Percentiles rank a stretch among this genome's conserved stretches.
These are phyloP conservation scores for Hypoxylon subgilvum DNA, from an alignment of 495 filamentous ascomycete species.

Conservation along the genomic window DNA sequence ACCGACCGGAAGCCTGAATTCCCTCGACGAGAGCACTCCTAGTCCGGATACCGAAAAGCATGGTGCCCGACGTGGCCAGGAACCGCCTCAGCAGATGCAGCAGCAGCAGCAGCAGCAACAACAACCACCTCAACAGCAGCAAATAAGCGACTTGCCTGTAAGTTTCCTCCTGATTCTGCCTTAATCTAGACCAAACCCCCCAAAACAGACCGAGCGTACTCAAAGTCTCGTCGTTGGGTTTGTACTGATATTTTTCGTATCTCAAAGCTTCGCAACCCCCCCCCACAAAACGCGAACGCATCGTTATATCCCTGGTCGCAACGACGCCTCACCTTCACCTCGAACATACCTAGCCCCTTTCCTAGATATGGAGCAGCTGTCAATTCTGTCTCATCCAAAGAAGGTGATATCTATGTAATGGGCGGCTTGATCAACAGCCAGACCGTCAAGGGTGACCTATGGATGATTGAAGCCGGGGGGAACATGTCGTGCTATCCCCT, in stretches of 20 bases:
- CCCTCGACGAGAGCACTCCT: slow-evolving; percentile 53
- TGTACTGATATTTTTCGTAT: slow-evolving; percentile 21
- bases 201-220: too few species aligned
- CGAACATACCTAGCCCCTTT: slow-evolving; percentile 84
- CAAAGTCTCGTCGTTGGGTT: background rate
- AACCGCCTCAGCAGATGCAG: slow-evolving; percentile 34
- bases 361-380: slow-evolving; percentile 97
- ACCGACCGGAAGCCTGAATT: slow-evolving; percentile 63
- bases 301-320: slow-evolving; percentile 96
- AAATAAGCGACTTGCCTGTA: slow-evolving; percentile 57
- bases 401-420: slow-evolving; percentile 98
- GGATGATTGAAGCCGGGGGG: slow-evolving; percentile 94
- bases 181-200: background rate
- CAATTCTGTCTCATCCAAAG: slow-evolving; percentile 89
- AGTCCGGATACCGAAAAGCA: slow-evolving; percentile 58
- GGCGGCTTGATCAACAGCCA: slow-evolving; percentile 92
- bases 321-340: slow-evolving; percentile 81
- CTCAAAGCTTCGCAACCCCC: slow-evolving; percentile 55
- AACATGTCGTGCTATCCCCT: slow-evolving; percentile 90
- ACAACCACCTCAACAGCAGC: slow-evolving; percentile 35
- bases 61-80: slow-evolving; percentile 47
- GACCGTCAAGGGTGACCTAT: slow-evolving; percentile 94
- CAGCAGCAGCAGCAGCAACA: slow-evolving; percentile 18
- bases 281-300: slow-evolving; percentile 52
- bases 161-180: slow-evolving; percentile 32